Evolutionary conservation across 1,284 basidiomycete species (phyloP).

Genomic region (Pseudozyma thailandica): DNA sequence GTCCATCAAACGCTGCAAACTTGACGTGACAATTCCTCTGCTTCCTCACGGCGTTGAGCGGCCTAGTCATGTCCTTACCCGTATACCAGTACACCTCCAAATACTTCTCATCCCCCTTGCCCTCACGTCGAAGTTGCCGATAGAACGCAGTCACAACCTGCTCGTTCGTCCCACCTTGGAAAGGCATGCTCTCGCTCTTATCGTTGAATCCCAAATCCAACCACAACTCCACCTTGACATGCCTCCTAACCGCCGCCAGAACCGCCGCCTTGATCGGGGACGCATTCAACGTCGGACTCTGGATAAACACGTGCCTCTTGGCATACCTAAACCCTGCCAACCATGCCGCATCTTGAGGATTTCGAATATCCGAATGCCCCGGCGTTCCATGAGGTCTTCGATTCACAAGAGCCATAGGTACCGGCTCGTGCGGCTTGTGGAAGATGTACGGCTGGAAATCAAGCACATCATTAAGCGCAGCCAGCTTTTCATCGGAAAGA

Average conservation of each 20-base stretch:
- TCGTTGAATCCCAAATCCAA: conserved; percentile 70
- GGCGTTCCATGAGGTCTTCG: conserved; percentile 76
- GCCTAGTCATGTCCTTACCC: conserved; percentile 78
- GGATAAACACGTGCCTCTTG: conserved; percentile 77
- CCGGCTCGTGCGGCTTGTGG: conserved; percentile 69
- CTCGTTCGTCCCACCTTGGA: conserved; percentile 83
- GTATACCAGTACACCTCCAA: conserved; percentile 77
- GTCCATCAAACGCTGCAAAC: conserved; percentile 78
- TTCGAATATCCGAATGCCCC: conserved; percentile 73
- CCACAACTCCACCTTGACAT: conserved; percentile 73
- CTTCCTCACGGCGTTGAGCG: conserved; percentile 78
- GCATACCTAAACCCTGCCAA: conserved; percentile 78
- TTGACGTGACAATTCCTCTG: conserved; percentile 78
- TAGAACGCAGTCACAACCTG: conserved; percentile 78
- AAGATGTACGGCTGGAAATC: conserved; percentile 64
- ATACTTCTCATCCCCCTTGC: conserved; percentile 69
- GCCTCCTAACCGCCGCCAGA: conserved; percentile 74
- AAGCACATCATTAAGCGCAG: conserved; percentile 46
- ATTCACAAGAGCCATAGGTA: conserved; percentile 80
- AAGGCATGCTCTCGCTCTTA: conserved; percentile 76
- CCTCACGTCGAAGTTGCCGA: conserved; percentile 59
- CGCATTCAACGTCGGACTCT: conserved; percentile 78
- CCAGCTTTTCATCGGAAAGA: conserved; percentile 26
- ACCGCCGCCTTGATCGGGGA: conserved; percentile 76
- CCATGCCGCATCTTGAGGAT: conserved; percentile 81